Evolutionary conservation across 352 stramenopile species (phyloP).

Genomic region (Pythium brassicae): DNA sequence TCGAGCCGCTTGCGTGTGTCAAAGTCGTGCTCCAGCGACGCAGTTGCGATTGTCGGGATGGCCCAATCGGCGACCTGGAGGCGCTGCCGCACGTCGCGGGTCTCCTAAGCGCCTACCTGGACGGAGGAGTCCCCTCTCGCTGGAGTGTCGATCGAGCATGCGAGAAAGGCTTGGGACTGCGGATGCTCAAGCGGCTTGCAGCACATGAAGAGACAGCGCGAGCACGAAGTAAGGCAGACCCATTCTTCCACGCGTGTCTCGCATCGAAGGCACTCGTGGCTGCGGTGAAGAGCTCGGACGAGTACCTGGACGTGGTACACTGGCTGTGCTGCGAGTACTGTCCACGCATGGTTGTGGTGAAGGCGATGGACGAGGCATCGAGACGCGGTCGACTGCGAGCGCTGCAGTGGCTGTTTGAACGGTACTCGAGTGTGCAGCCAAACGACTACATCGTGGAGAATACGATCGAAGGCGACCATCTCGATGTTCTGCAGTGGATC

Average conservation of each 20-base stretch:
- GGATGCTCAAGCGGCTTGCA: background rate
- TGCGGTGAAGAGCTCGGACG: too few relatives aligned
- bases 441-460: background rate
- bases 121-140: background rate
- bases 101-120: background rate
- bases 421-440: background rate
- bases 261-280: background rate
- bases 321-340: background rate
- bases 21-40: background rate
- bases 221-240: background rate
- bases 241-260: background rate
- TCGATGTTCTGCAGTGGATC: background rate
- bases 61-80: too few relatives aligned
- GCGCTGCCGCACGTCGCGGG: constrained; percentile 1
- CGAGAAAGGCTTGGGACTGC: background rate
- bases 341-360: background rate
- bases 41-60: too few relatives aligned
- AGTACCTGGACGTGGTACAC: background rate
- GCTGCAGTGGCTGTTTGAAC: background rate
- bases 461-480: background rate
- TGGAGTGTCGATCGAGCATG: constrained; percentile 1
- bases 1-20: background rate
- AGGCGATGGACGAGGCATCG: background rate
- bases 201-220: background rate
- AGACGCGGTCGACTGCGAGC: background rate